Conservation (phyloP, 2,329 filamentous ascomycete species). For the Fusarium humuli region DNA sequence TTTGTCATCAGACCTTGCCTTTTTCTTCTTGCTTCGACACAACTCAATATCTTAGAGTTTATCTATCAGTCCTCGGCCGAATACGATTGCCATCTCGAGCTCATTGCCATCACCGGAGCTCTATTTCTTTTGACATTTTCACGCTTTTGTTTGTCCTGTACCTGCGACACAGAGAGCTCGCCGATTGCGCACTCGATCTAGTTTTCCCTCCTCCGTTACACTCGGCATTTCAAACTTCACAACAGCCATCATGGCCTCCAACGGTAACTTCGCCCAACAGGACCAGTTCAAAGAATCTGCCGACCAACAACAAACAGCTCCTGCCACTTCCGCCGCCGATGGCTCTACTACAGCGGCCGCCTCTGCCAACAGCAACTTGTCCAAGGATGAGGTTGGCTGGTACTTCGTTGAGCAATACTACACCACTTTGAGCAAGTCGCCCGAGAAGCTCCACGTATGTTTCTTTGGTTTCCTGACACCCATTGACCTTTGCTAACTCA, state of each 20-base stretch:
- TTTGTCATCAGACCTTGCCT: constrained; percentile 43
- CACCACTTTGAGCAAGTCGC: constrained; percentile 92
- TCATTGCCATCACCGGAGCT: constrained; percentile 1
- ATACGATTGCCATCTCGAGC: constrained; percentile 30
- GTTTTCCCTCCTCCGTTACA: constrained; percentile 36
- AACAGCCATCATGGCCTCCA: constrained; percentile 64
- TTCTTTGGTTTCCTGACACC: neutral
- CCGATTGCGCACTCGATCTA: constrained; percentile 36
- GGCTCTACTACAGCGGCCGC: constrained; percentile 47
- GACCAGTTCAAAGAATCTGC: constrained; percentile 55
- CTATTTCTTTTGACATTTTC: constrained; percentile 21
- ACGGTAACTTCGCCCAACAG: constrained; percentile 64
- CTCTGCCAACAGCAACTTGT: constrained; percentile 61
- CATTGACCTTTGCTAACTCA: constrained; percentile 21
- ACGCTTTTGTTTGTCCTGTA: constrained; percentile 19
- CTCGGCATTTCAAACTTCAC: constrained; percentile 26
- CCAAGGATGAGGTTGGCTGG: constrained; percentile 97
- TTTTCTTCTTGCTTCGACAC: constrained; percentile 31
- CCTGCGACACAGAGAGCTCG: constrained; percentile 35
- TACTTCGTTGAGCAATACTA: constrained; percentile 99
- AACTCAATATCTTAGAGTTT: constrained; percentile 14
- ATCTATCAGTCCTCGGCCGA: constrained; percentile 25
- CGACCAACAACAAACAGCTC: constrained; percentile 54
- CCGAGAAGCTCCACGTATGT: constrained; percentile 88
- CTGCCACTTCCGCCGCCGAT: constrained; percentile 49